Conservation (phyloP, 2,329 filamentous ascomycete species). For the Aspergillus fijiensis region DNA sequence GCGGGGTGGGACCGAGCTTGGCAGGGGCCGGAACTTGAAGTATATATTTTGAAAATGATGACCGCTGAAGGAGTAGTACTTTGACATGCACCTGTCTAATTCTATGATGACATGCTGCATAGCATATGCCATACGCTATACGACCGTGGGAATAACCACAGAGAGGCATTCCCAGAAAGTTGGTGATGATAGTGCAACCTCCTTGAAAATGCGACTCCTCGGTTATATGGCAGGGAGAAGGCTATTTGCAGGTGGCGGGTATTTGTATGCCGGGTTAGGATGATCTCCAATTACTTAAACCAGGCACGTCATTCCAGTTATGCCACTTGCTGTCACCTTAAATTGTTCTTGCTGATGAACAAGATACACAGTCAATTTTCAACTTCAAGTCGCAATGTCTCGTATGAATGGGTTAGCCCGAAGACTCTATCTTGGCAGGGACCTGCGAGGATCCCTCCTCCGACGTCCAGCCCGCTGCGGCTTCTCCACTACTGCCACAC, state of each 20-base stretch:
- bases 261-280: neutral
- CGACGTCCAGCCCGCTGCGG: neutral
- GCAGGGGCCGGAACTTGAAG: too few species aligned
- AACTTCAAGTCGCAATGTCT: conserved; percentile 6
- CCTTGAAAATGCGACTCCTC: neutral
- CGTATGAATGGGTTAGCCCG: conserved; percentile 3
- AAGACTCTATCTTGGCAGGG: neutral
- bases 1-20: too few species aligned
- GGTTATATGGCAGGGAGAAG: neutral
- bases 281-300: neutral
- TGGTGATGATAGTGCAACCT: neutral
- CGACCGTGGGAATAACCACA: neutral
- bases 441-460: neutral
- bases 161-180: too few species aligned
- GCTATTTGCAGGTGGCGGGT: neutral
- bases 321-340: neutral
- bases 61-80: too few species aligned
- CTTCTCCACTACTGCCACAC: conserved; percentile 36
- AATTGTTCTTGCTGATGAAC: neutral
- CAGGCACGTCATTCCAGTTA: neutral
- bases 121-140: too few species aligned
- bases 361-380: neutral
- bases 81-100: too few species aligned
- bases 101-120: too few species aligned
- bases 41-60: too few species aligned